Conservation (phyloP, 306 rosid genomes). For the Vicia sativa region DNA sequence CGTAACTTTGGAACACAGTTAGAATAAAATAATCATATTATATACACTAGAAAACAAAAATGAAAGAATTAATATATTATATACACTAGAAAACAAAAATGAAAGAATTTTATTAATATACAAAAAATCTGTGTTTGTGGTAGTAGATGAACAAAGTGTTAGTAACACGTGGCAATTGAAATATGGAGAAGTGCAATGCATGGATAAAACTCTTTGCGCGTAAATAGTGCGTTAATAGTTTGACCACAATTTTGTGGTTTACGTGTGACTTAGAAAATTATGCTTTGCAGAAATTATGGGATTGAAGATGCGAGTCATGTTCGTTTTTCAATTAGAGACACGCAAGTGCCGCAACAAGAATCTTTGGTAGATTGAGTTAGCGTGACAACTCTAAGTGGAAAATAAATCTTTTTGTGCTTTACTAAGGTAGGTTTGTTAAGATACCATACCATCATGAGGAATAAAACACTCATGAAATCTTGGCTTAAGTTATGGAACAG, state of each 20-base stretch:
- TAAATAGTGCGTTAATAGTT: slow-evolving; percentile 7
- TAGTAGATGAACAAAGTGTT: neutral
- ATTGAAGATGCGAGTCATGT: slow-evolving; percentile 33
- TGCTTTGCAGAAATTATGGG: slow-evolving; percentile 21
- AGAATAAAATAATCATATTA: neutral
- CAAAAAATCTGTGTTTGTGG: neutral
- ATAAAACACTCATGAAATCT: slow-evolving; percentile 16
- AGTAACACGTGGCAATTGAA: neutral
- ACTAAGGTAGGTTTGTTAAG: neutral
- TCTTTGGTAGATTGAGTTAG: neutral
- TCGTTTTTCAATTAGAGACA: slow-evolving; percentile 32
- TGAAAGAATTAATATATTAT: too few species aligned
- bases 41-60: too few species aligned
- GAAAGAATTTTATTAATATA: too few species aligned
- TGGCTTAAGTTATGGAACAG: slow-evolving; percentile 9
- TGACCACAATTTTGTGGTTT: slow-evolving; percentile 39
- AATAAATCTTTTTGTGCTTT: neutral
- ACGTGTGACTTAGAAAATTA: neutral
- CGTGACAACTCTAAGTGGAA: neutral
- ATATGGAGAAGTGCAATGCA: neutral
- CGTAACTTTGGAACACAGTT: neutral
- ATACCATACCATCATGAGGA: neutral
- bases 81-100: too few species aligned
- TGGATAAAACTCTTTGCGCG: slow-evolving; percentile 26
- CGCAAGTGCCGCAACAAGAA: slow-evolving; percentile 14